These are phyloP conservation scores for Mortierella sp. DNA, from an alignment of 371 early-diverging fungal species.

Conservation along the genomic window DNA sequence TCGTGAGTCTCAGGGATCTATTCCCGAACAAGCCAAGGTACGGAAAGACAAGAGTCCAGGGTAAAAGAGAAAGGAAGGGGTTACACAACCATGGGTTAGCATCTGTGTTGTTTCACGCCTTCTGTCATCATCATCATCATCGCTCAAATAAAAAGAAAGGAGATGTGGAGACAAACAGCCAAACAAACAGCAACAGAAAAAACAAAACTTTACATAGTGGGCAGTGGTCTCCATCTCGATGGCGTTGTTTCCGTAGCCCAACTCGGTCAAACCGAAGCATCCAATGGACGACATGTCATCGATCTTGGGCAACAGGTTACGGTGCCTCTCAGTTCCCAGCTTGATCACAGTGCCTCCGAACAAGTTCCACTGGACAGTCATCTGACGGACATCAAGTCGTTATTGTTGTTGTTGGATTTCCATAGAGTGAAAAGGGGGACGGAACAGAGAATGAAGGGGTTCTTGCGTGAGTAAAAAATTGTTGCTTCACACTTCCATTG, in stretches of 20 bases:
- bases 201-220: constrained; percentile 58
- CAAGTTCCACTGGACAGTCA: constrained; percentile 69
- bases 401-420: background rate
- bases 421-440: background rate
- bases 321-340: constrained; percentile 80
- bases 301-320: constrained; percentile 65
- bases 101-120: constrained; percentile 3
- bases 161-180: background rate
- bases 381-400: constrained; percentile 7
- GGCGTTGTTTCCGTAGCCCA: constrained; percentile 85
- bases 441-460: background rate
- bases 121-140: background rate
- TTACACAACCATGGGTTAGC: background rate
- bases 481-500: background rate
- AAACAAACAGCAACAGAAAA: background rate
- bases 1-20: constrained; percentile 69
- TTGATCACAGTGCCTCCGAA: constrained; percentile 80
- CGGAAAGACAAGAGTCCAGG: background rate
- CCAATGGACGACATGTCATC: constrained; percentile 74
- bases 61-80: background rate
- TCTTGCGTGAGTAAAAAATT: background rate
- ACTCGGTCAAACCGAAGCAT: constrained; percentile 81
- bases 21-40: background rate
- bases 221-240: constrained; percentile 84
- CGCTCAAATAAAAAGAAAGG: background rate